Evolutionary conservation across 305 asterid genomes (phyloP).

Genomic region (Rubia occidens): DNA sequence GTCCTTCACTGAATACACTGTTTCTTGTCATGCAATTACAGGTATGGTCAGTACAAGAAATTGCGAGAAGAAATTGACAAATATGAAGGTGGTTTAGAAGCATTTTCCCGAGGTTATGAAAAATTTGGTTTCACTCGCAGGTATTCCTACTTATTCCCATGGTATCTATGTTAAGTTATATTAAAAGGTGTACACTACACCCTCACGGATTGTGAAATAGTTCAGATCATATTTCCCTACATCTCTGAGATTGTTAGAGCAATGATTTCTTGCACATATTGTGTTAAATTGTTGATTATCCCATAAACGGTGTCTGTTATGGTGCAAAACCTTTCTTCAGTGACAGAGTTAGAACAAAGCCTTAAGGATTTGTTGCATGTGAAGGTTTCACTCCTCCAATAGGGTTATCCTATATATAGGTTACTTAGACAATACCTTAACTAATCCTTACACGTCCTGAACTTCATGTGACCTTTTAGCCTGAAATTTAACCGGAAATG

Average conservation of each 20-base stretch:
- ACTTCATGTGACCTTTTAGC: neutral
- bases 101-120: constrained; percentile 93
- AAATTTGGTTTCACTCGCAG: constrained; percentile 90
- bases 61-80: constrained; percentile 74
- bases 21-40: constrained; percentile 26
- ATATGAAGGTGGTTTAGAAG: constrained; percentile 88
- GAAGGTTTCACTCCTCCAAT: neutral
- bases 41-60: constrained; percentile 73
- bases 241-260: neutral
- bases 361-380: neutral
- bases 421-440: neutral
- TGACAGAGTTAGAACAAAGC: neutral
- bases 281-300: neutral
- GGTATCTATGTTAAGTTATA: constrained; percentile 11
- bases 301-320: neutral
- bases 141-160: constrained; percentile 27
- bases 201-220: neutral
- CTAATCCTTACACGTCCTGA: neutral
- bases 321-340: neutral
- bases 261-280: neutral
- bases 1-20: constrained; percentile 12
- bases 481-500: neutral
- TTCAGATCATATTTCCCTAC: neutral
- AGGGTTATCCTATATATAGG: neutral
- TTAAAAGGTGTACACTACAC: neutral